Evolutionary conservation across 192 early-diverging fungal species (phyloP).

Genomic region (Coemansia sp.): DNA sequence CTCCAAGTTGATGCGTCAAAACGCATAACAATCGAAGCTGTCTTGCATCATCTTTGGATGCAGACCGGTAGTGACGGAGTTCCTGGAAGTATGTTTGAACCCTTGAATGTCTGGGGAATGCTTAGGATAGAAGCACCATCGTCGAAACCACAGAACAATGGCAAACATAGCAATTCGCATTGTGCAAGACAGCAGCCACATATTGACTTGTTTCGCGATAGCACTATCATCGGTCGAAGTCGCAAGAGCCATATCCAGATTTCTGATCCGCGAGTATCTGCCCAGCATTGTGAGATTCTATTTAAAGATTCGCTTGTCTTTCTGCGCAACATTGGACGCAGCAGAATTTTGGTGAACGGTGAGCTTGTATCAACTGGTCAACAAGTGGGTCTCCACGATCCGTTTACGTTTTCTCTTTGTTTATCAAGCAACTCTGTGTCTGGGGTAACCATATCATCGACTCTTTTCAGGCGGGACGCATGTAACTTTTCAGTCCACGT

Average conservation of each 20-base stretch:
- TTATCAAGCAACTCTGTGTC: neutral
- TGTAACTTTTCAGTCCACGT: conserved; percentile 26
- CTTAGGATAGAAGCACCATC: conserved; percentile 4
- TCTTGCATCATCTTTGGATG: conserved; percentile 43
- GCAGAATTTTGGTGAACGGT: conserved; percentile 25
- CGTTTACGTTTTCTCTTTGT: conserved; percentile 27
- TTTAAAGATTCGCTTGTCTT: conserved; percentile 16
- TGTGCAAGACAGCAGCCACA: conserved; percentile 2
- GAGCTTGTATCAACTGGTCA: conserved; percentile 10
- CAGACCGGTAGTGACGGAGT: conserved; percentile 34
- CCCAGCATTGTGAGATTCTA: conserved; percentile 35
- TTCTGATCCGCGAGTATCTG: conserved; percentile 31
- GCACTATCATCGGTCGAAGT: conserved; percentile 36
- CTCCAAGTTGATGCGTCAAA: conserved; percentile 28
- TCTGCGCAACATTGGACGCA: conserved; percentile 34
- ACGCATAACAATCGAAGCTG: conserved; percentile 32
- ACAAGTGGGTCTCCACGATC: conserved; percentile 14
- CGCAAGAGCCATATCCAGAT: conserved; percentile 44
- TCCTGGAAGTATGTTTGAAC: conserved; percentile 25
- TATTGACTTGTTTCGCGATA: conserved; percentile 31
- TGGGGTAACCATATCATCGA: neutral
- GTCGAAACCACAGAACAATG: neutral
- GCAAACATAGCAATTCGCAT: neutral
- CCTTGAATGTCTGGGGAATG: conserved; percentile 36
- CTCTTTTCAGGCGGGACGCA: too few species aligned